Evolutionary conservation across 805 yeast species (phyloP), one percentile per base, ranked within the genome.

Genomic region (Saccharomycopsis javanensis): DNA sequence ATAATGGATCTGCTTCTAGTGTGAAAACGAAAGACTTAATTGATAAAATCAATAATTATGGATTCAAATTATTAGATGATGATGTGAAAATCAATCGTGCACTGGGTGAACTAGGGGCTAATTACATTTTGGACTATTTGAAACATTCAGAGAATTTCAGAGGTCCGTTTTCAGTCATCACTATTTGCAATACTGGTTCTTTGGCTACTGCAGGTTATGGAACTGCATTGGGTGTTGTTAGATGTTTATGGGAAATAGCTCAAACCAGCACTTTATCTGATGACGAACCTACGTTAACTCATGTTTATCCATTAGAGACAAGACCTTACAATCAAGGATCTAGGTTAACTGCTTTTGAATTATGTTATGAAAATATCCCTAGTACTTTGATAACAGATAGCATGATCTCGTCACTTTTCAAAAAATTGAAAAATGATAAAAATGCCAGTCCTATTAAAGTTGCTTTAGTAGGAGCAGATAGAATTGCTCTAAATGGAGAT

Each of bases 291-390:
- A 76, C 75, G 66, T 71, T 92, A 62, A 75, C 79, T 8, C 89
- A 82, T 53, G 94, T 85, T 0, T 94, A 83, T 64, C 92, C 96
- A 5, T 77, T 92, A 65, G 99, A 92, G 68, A 92, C 99, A 0
- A 79, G 99, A 64, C 99, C 99, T 1, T 94, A 92, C 68, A 90
- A 92, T 69, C 98, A 92, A 72, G 99, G 99, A 8, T 88, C 97
- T 0, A 80, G 96, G 63, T 75, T 92, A 58, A 92, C 98, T 0
- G 91, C 97, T 0, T 92, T 82, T 70, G 99, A 92, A 69, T 77
- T 92, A 51, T 83, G 87, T 15, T 84, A 86, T 65, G 98, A 92
- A 61, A 67, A 79, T 20, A 88, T 94, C 46, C 98, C 98, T 15
- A 83, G 94, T 53, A 88, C 96, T 1, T 74, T 92, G 60, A 80